Evolutionary conservation across 2,329 filamentous ascomycete genomes (phyloP).

Genomic region (Grosmannia serpens): DNA sequence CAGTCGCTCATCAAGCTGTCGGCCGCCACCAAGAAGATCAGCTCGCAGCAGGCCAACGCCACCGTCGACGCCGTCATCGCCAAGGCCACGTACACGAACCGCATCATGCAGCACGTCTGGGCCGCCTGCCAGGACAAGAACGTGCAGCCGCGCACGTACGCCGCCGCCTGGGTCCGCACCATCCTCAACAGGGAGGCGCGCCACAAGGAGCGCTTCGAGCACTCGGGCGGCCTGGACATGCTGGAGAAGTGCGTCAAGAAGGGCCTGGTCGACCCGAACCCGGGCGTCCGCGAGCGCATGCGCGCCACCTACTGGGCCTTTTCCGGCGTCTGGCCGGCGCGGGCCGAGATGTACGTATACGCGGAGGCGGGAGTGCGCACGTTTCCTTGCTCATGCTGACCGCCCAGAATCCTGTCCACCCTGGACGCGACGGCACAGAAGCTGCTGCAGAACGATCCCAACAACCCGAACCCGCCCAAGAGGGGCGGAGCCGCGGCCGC

Average conservation of each 20-base stretch:
- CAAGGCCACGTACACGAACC: conserved; percentile 65
- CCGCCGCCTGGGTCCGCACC: conserved; percentile 72
- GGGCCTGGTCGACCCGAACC: conserved; percentile 80
- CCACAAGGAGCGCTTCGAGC: conserved; percentile 75
- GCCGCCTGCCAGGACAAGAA: conserved; percentile 86
- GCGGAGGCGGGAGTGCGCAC: too few relatives aligned
- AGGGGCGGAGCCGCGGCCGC: conserved; percentile 33
- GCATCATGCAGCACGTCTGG: conserved; percentile 78
- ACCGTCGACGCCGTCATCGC: conserved; percentile 74
- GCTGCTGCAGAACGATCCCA: conserved; percentile 69
- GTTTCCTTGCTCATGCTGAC: background rate
- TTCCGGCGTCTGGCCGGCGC: conserved; percentile 62
- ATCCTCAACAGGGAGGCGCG: conserved; percentile 64
- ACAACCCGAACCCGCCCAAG: conserved; percentile 63
- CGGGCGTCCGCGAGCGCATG: conserved; percentile 77
- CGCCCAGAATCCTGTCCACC: conserved; percentile 57
- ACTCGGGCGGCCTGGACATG: conserved; percentile 68
- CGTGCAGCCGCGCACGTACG: conserved; percentile 70
- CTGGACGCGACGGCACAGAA: conserved; percentile 71
- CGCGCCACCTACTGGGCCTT: conserved; percentile 82
- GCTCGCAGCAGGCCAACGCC: conserved; percentile 67
- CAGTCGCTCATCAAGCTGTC: conserved; percentile 85
- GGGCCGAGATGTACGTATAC: conserved; percentile 59
- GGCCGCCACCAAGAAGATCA: conserved; percentile 85
- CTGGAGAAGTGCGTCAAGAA: conserved; percentile 85